Percentiles rank a stretch among this genome's conserved stretches.
Evolutionary conservation across 2,329 filamentous ascomycete genomes (phyloP).

Genomic region (Talaromyces funiculosus): DNA sequence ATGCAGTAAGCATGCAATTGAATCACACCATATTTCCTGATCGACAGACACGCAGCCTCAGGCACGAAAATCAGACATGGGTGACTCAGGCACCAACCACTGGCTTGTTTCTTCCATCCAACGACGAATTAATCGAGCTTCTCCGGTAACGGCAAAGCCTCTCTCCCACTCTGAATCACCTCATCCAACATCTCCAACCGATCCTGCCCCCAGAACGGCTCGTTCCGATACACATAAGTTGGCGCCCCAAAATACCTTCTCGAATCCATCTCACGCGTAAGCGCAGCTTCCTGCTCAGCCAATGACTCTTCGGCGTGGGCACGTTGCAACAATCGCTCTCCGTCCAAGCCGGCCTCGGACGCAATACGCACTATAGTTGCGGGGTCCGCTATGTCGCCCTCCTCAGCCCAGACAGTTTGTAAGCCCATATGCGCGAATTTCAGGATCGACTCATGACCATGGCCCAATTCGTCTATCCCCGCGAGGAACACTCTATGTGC

Average conservation of each 20-base stretch:
- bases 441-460: slow-evolving; percentile 10
- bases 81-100: background rate
- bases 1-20: background rate
- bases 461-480: slow-evolving; percentile 13
- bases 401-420: slow-evolving; percentile 12
- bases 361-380: background rate
- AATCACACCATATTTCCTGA: background rate
- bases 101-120: background rate
- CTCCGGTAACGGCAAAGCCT: background rate
- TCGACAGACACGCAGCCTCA: background rate
- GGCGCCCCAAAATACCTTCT: slow-evolving; percentile 21
- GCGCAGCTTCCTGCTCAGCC: slow-evolving; percentile 1
- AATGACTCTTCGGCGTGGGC: background rate
- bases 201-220: slow-evolving; percentile 26
- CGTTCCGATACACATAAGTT: slow-evolving; percentile 18
- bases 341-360: background rate
- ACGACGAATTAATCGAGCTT: background rate
- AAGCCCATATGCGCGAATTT: slow-evolving; percentile 14
- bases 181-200: slow-evolving; percentile 21
- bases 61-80: background rate
- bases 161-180: slow-evolving; percentile 19
- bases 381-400: background rate
- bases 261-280: slow-evolving; percentile 17
- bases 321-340: background rate
- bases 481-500: slow-evolving; percentile 25